These are phyloP conservation scores for Saccharomycopsis lassenensis DNA, from an alignment of 805 yeast genomes.

Conservation along the genomic window DNA sequence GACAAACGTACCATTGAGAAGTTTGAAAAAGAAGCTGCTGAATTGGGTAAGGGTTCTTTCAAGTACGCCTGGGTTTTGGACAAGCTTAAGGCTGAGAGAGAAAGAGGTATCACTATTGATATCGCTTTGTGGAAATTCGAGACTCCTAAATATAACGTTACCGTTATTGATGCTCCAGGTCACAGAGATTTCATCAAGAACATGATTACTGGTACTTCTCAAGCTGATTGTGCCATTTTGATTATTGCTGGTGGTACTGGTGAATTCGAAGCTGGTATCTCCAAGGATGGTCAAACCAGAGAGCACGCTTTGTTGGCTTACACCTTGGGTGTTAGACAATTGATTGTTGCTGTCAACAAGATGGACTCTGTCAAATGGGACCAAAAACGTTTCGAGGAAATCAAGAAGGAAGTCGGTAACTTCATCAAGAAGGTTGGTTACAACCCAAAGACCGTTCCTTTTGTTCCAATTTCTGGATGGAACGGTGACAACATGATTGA, in stretches of 20 bases:
- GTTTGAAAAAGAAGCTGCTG: conserved; percentile 97
- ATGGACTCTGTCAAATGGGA: conserved; percentile 91
- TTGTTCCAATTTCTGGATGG: conserved; percentile 90
- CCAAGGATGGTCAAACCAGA: conserved; percentile 91
- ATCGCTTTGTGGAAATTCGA: conserved; percentile 90
- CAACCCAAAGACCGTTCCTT: conserved; percentile 73
- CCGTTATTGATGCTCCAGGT: conserved; percentile 93
- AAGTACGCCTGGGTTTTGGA: conserved; percentile 97
- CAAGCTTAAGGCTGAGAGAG: conserved; percentile 92
- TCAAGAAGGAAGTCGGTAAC: conserved; percentile 58
- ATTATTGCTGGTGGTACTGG: conserved; percentile 88
- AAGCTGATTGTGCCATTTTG: conserved; percentile 86
- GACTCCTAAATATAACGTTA: conserved; percentile 81
- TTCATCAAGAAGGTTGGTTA: conserved; percentile 80
- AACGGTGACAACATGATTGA: conserved; percentile 92
- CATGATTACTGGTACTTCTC: conserved; percentile 93
- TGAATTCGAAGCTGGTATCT: conserved; percentile 94
- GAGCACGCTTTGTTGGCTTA: conserved; percentile 86
- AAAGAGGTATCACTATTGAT: conserved; percentile 94
- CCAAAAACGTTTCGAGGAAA: conserved; percentile 70
- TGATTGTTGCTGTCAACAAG: conserved; percentile 88
- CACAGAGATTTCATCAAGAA: conserved; percentile 95
- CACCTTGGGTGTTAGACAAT: conserved; percentile 82
- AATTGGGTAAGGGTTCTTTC: conserved; percentile 95
- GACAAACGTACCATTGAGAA: conserved; percentile 98